Conservation (phyloP, 495 filamentous ascomycete genomes). For the Penicillium verhagenii region DNA sequence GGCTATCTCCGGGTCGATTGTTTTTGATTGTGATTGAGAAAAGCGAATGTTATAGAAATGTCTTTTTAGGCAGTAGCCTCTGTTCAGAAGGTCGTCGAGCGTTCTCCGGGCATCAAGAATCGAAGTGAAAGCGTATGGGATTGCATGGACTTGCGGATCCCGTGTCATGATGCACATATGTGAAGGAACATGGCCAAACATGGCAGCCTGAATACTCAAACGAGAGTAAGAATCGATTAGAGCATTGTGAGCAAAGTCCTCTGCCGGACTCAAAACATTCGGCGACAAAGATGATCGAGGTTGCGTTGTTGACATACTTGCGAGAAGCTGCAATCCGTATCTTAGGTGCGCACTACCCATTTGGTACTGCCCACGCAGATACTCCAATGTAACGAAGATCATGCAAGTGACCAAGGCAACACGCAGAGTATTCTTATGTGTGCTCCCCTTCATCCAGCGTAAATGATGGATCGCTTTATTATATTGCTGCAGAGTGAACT, state of each 20-base stretch:
- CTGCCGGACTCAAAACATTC: slow-evolving; percentile 6
- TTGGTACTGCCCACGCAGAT: slow-evolving; percentile 44
- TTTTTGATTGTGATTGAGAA: neutral
- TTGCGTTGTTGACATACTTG: slow-evolving; percentile 3
- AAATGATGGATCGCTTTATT: slow-evolving; percentile 23
- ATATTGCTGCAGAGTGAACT: slow-evolving; percentile 23
- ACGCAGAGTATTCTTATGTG: slow-evolving; percentile 15
- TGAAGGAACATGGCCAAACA: slow-evolving; percentile 21
- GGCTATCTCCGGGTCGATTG: neutral
- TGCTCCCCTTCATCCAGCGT: neutral
- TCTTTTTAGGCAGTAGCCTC: slow-evolving; percentile 16
- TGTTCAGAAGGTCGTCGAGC: slow-evolving; percentile 19
- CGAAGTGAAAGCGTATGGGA: slow-evolving; percentile 13
- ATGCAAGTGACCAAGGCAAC: slow-evolving; percentile 51
- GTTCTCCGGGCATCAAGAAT: slow-evolving; percentile 12
- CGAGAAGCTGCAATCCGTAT: slow-evolving; percentile 32
- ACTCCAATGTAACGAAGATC: slow-evolving; percentile 52
- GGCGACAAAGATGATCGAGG: slow-evolving; percentile 10
- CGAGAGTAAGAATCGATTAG: slow-evolving; percentile 20
- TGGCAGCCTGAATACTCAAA: slow-evolving; percentile 16
- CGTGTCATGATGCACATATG: slow-evolving; percentile 15
- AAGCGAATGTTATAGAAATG: neutral
- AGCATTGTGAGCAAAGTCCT: slow-evolving; percentile 24
- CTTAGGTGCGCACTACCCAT: slow-evolving; percentile 47
- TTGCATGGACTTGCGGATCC: slow-evolving; percentile 10